A percentile compares a stretch with the other conserved stretches of the same genome.
These are phyloP conservation scores for Hypoxylon subgilvum DNA, from an alignment of 495 filamentous ascomycete species.

Conservation along the genomic window DNA sequence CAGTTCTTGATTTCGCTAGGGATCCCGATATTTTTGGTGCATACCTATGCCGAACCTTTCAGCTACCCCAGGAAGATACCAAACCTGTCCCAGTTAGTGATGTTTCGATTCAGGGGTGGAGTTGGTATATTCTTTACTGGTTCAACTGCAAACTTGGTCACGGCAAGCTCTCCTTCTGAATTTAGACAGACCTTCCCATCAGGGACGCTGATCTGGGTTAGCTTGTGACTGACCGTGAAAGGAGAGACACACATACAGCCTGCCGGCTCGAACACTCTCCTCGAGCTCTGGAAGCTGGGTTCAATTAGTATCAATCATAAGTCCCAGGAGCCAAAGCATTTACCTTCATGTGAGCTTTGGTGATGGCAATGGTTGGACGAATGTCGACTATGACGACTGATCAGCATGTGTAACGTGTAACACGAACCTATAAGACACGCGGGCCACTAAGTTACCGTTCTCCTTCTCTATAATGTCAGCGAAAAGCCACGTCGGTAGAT, in stretches of 20 bases:
- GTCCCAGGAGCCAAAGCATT: not conserved
- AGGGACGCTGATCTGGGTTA: constrained; percentile 58
- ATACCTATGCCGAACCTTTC: constrained; percentile 89
- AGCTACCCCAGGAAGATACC: constrained; percentile 95
- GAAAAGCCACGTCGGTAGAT: constrained; percentile 83
- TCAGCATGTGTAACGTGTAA: constrained; percentile 21
- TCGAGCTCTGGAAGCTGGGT: constrained; percentile 80
- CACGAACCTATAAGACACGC: not conserved
- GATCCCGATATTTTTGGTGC: constrained; percentile 18
- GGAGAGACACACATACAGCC: constrained; percentile 55
- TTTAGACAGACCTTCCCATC: constrained; percentile 94
- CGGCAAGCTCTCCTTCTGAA: constrained; percentile 79
- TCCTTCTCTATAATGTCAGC: constrained; percentile 71
- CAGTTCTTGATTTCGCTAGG: constrained; percentile 1
- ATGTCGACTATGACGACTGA: constrained; percentile 68
- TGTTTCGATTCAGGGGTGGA: not conserved
- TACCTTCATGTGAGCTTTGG: constrained; percentile 91
- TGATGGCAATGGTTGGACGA: constrained; percentile 91
- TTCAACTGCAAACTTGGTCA: constrained; percentile 96
- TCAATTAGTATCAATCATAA: constrained; percentile 27
- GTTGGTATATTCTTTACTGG: constrained; percentile 58
- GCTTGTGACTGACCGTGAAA: not conserved
- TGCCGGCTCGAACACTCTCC: constrained; percentile 78
- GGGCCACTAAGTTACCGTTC: constrained; percentile 48
- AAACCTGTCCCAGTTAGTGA: constrained; percentile 56